Evolutionary conservation across 1,284 basidiomycete species (phyloP).

Genomic region (Dichomitus squalens): DNA sequence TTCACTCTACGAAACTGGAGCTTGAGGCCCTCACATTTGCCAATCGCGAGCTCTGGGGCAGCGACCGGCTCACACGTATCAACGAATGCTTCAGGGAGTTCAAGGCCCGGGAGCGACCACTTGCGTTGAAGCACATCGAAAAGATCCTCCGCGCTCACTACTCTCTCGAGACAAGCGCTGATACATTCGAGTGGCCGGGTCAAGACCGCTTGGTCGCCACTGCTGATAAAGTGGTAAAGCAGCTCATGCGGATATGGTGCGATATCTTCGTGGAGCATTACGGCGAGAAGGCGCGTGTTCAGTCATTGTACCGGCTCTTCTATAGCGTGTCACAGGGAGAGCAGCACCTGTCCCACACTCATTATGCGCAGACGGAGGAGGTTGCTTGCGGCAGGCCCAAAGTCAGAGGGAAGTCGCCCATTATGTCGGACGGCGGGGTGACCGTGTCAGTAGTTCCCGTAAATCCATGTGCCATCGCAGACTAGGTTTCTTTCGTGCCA

Average conservation of each 20-base stretch:
- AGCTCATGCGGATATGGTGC: conserved; percentile 5
- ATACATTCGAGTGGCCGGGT: background rate
- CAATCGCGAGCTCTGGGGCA: background rate
- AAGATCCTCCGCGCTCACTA: background rate
- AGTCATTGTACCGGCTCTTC: background rate
- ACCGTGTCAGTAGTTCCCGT: too few species aligned
- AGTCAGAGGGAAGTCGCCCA: too few species aligned
- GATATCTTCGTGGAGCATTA: background rate
- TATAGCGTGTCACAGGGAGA: background rate
- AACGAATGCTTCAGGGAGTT: background rate
- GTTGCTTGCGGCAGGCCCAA: too few species aligned
- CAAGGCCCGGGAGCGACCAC: background rate
- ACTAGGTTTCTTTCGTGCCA: too few species aligned
- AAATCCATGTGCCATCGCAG: too few species aligned
- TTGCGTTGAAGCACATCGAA: background rate
- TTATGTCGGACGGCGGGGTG: too few species aligned
- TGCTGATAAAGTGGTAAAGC: background rate
- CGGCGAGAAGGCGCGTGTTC: background rate
- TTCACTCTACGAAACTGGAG: background rate
- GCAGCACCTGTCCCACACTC: too few species aligned
- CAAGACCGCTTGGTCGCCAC: background rate
- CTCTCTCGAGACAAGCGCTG: background rate
- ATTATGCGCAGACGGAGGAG: too few species aligned
- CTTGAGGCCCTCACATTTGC: background rate
- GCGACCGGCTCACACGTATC: background rate